These are phyloP conservation scores for Termitomyces sp. DNA, from an alignment of 768 basidiomycete genomes.

Conservation along the genomic window DNA sequence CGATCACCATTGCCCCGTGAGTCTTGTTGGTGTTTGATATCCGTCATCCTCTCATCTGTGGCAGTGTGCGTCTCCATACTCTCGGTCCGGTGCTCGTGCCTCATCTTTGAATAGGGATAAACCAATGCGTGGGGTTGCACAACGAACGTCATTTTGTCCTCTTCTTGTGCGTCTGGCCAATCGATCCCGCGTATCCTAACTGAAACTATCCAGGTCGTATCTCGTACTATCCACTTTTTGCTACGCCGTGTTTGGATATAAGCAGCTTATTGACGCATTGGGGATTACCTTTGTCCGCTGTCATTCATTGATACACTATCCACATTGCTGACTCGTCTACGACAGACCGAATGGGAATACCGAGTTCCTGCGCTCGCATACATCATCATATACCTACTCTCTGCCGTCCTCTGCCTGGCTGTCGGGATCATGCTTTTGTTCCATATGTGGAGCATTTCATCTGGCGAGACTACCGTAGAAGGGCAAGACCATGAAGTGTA, in stretches of 20 bases:
- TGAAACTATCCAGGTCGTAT: conserved; percentile 56
- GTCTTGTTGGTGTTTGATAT: conserved; percentile 24
- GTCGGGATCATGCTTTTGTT: conserved; percentile 68
- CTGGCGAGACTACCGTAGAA: conserved; percentile 88
- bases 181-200: background rate
- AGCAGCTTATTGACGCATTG: conserved; percentile 49
- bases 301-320: conserved; percentile 23
- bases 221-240: conserved; percentile 67
- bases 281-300: conserved; percentile 35
- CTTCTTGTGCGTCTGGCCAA: conserved; percentile 67
- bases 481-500: conserved; percentile 83
- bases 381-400: conserved; percentile 72
- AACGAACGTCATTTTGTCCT: conserved; percentile 96
- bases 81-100: background rate
- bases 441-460: conserved; percentile 65
- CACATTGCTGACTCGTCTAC: background rate
- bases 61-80: conserved; percentile 32
- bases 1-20: conserved; percentile 87
- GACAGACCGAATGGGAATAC: conserved; percentile 46
- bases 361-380: conserved; percentile 63
- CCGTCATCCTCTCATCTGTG: conserved; percentile 4
- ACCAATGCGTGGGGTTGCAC: conserved; percentile 93
- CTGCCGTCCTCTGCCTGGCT: conserved; percentile 67
- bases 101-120: conserved; percentile 61
- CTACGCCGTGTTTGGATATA: conserved; percentile 60